Conservation (phyloP, 164 flowering plant genomes). For the Brasenia schreberi region DNA sequence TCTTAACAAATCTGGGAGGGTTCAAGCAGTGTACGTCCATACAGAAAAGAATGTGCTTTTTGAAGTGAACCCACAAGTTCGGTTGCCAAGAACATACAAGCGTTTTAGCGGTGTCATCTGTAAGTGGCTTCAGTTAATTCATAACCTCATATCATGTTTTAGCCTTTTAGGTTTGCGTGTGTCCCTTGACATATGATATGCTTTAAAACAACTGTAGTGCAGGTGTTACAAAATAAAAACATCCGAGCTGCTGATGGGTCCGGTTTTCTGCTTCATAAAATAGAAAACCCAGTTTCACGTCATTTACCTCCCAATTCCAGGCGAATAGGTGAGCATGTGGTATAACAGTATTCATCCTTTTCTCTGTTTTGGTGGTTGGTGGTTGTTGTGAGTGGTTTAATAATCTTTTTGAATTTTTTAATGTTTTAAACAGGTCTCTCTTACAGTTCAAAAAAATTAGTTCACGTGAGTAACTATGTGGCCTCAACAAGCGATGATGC, state of each 20-base stretch:
- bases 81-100: slow-evolving; percentile 86
- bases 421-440: slow-evolving; percentile 51
- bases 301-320: slow-evolving; percentile 64
- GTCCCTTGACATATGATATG: neutral
- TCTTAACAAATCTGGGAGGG: slow-evolving; percentile 67
- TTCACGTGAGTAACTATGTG: slow-evolving; percentile 41
- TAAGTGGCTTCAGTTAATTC: slow-evolving; percentile 20
- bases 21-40: slow-evolving; percentile 68
- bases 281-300: slow-evolving; percentile 82
- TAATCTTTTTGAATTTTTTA: neutral
- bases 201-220: slow-evolving; percentile 38
- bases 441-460: slow-evolving; percentile 60
- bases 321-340: slow-evolving; percentile 50
- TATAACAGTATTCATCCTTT: neutral
- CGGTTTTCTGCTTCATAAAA: slow-evolving; percentile 68
- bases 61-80: slow-evolving; percentile 82
- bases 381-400: too few relatives aligned
- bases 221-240: slow-evolving; percentile 64
- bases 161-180: neutral
- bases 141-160: neutral
- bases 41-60: slow-evolving; percentile 83
- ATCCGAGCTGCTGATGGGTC: slow-evolving; percentile 58
- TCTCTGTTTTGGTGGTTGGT: too few relatives aligned
- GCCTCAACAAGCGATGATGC: slow-evolving; percentile 25
- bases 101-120: slow-evolving; percentile 86